Evolutionary conservation across 2,329 filamentous ascomycete species (phyloP).

Genomic region (Fusarium sambucinum): DNA sequence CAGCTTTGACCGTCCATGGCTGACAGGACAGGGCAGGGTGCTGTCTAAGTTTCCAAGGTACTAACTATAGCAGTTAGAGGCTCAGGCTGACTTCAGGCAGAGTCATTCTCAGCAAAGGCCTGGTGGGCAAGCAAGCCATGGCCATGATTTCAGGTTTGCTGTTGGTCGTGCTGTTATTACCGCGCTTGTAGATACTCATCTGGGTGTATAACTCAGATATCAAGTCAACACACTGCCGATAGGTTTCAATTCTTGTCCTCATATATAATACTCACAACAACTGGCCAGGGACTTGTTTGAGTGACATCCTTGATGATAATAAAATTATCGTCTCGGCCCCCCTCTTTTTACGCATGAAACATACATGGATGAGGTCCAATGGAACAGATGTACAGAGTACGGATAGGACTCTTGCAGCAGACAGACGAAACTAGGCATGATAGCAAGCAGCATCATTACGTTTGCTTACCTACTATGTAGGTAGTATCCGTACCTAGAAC

Average conservation of each 20-base stretch:
- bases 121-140: conserved; percentile 6
- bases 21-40: conserved; percentile 5
- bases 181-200: background rate
- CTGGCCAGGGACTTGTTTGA: conserved; percentile 17
- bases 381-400: too few relatives aligned
- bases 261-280: conserved; percentile 15
- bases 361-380: conserved; percentile 9
- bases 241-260: conserved; percentile 7
- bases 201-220: background rate
- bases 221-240: background rate
- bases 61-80: conserved; percentile 27
- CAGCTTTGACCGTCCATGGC: conserved; percentile 35
- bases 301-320: conserved; percentile 29
- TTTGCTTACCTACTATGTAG: conserved; percentile 4
- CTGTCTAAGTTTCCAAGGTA: background rate
- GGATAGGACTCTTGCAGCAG: conserved; percentile 13
- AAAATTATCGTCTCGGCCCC: conserved; percentile 20
- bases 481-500: conserved; percentile 1
- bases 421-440: conserved; percentile 10
- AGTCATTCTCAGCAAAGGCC: conserved; percentile 30
- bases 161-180: background rate
- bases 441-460: conserved; percentile 4
- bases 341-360: conserved; percentile 17
- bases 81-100: conserved; percentile 40
- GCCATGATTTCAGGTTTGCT: conserved; percentile 20